Base-by-base conservation (phyloP, 352 stramenopile genomes). In the Globisporangium camurandrum region DNA sequence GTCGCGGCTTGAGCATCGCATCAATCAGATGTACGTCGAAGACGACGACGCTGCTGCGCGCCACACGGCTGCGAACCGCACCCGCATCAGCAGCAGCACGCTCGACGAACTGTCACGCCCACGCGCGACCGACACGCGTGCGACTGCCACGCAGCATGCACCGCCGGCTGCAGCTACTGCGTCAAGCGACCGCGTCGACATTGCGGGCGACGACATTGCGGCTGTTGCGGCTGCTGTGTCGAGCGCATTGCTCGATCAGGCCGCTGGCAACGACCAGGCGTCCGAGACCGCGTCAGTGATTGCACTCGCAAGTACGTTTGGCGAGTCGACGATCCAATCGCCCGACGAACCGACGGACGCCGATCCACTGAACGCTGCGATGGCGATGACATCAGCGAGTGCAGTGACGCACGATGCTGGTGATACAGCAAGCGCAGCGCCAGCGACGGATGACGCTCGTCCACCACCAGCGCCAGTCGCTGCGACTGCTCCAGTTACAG, bases 251-350 rank as follows among this genome's bases (percentile, higher is more conserved):
- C 33, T 30, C 16, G 59, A 53, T 14, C 51, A 62, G 41, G 56
- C 38, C 10, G 54, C 45, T 24, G 64, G 31, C 5, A 61, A 75
- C 39, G 66, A 64, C 10, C 12, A 52, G 5, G 53, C 59, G 22
- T 72, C 66, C 3, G 81, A 93, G 33, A 71, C 84, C 14, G 84
- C 79, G 38, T 92, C 82, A 20, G 82, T 95, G 23, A 66, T 82
- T 49, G 84, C 81, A n/a, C 64, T 95, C 49, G 75, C 84, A 5
- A 95, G 84, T 47, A 89, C 81, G 20, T 67, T 95, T 38, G 80
- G 77, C 12, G 79, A 92, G 55, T 90, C 75, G 9, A 92, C 81
- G 2, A 57, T 95, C 36, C 71, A 76, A 2, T 93, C 84, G 24
- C 84, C 81, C 23, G 62, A 71, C 28, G 74, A 75, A 47, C 74